A percentile compares a stretch with the other conserved stretches of the same genome.
phyloP scores from a whole-genome alignment of 2,329 filamentous ascomycete species.

The Fusarium pseudonygamai region DNA sequence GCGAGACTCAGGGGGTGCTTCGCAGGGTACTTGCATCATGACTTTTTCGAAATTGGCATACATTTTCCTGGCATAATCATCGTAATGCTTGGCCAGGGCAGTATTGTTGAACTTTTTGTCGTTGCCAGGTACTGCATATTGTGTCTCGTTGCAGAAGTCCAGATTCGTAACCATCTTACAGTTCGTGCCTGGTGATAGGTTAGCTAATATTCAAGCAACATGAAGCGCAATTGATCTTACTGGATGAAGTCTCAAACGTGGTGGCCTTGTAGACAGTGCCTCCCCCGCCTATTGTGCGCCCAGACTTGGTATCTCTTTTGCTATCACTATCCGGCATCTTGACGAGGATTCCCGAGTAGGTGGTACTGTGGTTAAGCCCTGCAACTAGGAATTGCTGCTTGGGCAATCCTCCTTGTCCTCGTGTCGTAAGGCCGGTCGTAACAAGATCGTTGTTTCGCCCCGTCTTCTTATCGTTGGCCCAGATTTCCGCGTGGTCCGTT shows the following conservation, averaged over 20 bases:
- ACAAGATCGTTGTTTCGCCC: conserved; percentile 59
- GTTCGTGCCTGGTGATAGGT: conserved; percentile 68
- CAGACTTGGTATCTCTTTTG: conserved; percentile 49
- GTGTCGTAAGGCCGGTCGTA: conserved; percentile 72
- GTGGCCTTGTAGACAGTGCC: conserved; percentile 78
- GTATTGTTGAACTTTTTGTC: conserved; percentile 68
- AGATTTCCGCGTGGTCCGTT: conserved; percentile 68
- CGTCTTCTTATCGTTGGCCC: conserved; percentile 59
- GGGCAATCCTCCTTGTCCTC: conserved; percentile 72
- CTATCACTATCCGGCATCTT: conserved; percentile 60
- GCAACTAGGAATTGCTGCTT: conserved; percentile 90
- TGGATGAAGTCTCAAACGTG: conserved; percentile 79
- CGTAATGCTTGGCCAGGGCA: conserved; percentile 77
- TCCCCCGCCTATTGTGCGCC: conserved; percentile 70
- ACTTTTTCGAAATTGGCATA: conserved; percentile 84
- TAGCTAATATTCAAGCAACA: not conserved
- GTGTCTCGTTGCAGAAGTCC: conserved; percentile 86
- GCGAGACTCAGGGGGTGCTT: conserved; percentile 74
- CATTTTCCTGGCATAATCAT: conserved; percentile 73
- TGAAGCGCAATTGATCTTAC: conserved; percentile 58
- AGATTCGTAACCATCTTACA: conserved; percentile 89
- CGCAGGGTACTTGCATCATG: conserved; percentile 85
- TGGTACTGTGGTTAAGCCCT: conserved; percentile 75
- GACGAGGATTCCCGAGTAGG: conserved; percentile 79
- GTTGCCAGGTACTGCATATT: conserved; percentile 91